Evolutionary conservation across 805 yeast species (phyloP).

Genomic region (Saturnispora silvae): DNA sequence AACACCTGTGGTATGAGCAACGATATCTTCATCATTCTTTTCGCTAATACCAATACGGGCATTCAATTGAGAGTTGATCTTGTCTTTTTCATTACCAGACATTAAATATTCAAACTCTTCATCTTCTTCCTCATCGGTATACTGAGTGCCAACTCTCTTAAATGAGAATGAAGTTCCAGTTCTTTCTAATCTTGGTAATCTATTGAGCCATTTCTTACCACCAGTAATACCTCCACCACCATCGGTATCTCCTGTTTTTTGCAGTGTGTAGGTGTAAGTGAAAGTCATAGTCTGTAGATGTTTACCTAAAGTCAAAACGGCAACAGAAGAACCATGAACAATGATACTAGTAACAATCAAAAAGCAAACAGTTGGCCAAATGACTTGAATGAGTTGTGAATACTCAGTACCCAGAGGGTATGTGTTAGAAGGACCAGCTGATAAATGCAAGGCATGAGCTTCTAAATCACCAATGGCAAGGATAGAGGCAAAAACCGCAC

Average conservation of each 20-base stretch:
- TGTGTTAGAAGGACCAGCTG: constrained; percentile 25
- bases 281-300: constrained; percentile 86
- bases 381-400: constrained; percentile 24
- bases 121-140: constrained; percentile 10
- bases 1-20: constrained; percentile 20
- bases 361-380: constrained; percentile 46
- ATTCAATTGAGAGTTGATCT: constrained; percentile 18
- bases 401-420: constrained; percentile 21
- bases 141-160: constrained; percentile 66
- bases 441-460: constrained; percentile 28
- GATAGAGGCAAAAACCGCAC: constrained; percentile 28
- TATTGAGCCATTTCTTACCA: constrained; percentile 53
- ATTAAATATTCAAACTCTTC: not conserved
- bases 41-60: constrained; percentile 13
- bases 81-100: constrained; percentile 13
- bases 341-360: constrained; percentile 43
- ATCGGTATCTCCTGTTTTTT: constrained; percentile 41
- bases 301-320: constrained; percentile 60
- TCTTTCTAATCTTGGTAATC: constrained; percentile 71
- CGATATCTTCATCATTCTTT: constrained; percentile 3
- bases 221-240: constrained; percentile 38
- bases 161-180: constrained; percentile 69
- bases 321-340: constrained; percentile 55
- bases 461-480: constrained; percentile 27
- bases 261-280: constrained; percentile 78